Conservation (phyloP, 2,329 filamentous ascomycete species). For the Cadophora malorum region DNA sequence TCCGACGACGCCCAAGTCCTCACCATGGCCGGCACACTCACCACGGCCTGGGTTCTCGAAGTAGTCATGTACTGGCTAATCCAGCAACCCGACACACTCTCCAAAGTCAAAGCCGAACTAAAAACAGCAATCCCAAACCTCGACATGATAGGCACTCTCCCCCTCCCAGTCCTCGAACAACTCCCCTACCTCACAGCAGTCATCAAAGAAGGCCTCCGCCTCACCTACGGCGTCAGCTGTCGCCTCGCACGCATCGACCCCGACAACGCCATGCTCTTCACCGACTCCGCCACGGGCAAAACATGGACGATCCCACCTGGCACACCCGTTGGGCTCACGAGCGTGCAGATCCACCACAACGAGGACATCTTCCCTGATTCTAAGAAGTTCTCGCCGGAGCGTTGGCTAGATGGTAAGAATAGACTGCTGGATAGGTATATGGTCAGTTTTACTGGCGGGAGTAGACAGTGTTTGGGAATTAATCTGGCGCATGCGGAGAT, state of each 20-base stretch:
- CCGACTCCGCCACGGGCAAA: slow-evolving; percentile 24
- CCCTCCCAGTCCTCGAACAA: slow-evolving; percentile 36
- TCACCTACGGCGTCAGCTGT: slow-evolving; percentile 43
- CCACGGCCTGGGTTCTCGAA: slow-evolving; percentile 46
- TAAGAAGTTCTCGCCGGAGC: slow-evolving; percentile 49
- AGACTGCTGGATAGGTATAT: slow-evolving; percentile 48
- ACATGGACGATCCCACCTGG: slow-evolving; percentile 39
- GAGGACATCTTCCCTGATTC: slow-evolving; percentile 49
- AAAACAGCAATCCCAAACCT: slow-evolving; percentile 29
- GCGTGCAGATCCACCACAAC: slow-evolving; percentile 49
- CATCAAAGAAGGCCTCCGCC: slow-evolving; percentile 46
- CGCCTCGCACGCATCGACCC: slow-evolving; percentile 43
- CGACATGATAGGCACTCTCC: slow-evolving; percentile 26
- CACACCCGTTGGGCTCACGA: slow-evolving; percentile 49
- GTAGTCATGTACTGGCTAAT: slow-evolving; percentile 48
- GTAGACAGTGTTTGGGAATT: slow-evolving; percentile 50
- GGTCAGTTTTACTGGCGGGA: slow-evolving; percentile 51
- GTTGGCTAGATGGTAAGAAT: slow-evolving; percentile 48
- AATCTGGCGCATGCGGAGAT: slow-evolving; percentile 34
- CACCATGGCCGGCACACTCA: slow-evolving; percentile 48
- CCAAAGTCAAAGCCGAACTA: slow-evolving; percentile 47
- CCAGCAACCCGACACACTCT: slow-evolving; percentile 42
- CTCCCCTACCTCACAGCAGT: slow-evolving; percentile 45
- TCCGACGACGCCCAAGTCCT: slow-evolving; percentile 45
- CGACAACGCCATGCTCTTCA: slow-evolving; percentile 35